Evolutionary conservation across 257 asterid species (phyloP), one percentile per base, ranked within the genome.

Genomic region (Fraxinus pennsylvanica): DNA sequence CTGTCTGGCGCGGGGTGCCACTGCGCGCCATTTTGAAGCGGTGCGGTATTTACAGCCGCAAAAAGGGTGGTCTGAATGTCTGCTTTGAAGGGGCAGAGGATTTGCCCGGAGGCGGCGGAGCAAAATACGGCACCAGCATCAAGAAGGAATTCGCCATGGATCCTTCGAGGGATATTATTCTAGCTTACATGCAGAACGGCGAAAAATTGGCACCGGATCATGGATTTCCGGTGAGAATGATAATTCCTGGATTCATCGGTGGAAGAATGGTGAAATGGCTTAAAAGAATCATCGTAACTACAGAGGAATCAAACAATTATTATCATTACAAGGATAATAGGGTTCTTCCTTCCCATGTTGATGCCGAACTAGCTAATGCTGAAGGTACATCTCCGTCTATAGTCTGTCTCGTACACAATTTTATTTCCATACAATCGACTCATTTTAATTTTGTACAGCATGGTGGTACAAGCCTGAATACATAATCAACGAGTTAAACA

Each of bases 211-310:
- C 88, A 5, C 97, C 99, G 71, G 99, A 93, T 22, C 98, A 95
- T 1, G 99, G 99, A 0, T 95, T 90, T 74, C 99, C 99, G 12
- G 91, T 93, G 63, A 73, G 99, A 68, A 80, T 95, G 87, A 90
- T 95, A 0, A 93, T 95, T 39, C 99, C 99, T 0, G 99, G 98
- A 1, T 91, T 86, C 82, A 90, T 95, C 59, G 99, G 99, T 17
- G 99, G 98, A 0, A 87, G 99, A 74, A 93, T 95, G 99, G 99
- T 95, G 65, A 95, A 95, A 80, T 95, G 99, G 99, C 68, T 95
- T 39, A 91, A 88, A 81, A 71, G 98, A 0, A 93, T 95, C 0
- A 73, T 93, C 0, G 98, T 95, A 0, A 90, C 96, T 3, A 87
- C 97, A 0, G 22, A 79, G 21, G 98, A 95, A 27, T 93, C 98